Evolutionary conservation across 164 flowering plant genomes (phyloP), one percentile per base, ranked within the genome.

Genomic region (Vitis amurensis): DNA sequence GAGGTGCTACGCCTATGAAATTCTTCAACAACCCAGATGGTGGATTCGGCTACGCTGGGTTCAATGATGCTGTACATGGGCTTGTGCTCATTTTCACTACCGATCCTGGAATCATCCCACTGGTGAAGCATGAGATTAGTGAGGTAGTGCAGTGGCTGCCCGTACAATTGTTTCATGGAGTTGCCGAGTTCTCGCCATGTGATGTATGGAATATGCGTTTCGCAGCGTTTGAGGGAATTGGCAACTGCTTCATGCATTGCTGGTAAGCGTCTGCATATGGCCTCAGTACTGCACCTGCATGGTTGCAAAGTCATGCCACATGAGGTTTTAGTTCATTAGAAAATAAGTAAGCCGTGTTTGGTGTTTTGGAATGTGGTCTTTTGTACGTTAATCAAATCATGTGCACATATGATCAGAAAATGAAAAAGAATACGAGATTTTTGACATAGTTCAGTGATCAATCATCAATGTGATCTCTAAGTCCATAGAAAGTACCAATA

Each of bases 81-180:
- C 58, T 15, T 65, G 16, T 50, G n/a, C 15, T 65, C 58, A 14
- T 65, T 44, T 3, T 23, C 44, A 19, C 5, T 8, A 7, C 62
- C 62, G 6, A 27, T 30, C 11, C 47, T 65, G 4, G 68, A 65
- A 30, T 29, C 17, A 65, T 65, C 68, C 68, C 68, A 65, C 3
- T 15, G 68, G 27, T 51, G 51, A 13, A 52, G 15, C 5, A 51
- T 50, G 55, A 53, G 9, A 8, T 55, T 19, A 9, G 68, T 66
- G 23, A 55, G 50, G 29, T 66, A 66, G 14, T 66, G 68, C 27
- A 66, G 16, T 30, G 59, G 68, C 37, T 66, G 68, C 29, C 11
- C 60, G 6, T 66, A 66, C 16, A 29, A 27, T 9, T 66, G 23
- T 50, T 66, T 29, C 49, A 66, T 55, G 58, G 50, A 66, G 0